Evolutionary conservation across 1,139 yeast species (phyloP).

Genomic region (Nakaseomyces delphensis): DNA sequence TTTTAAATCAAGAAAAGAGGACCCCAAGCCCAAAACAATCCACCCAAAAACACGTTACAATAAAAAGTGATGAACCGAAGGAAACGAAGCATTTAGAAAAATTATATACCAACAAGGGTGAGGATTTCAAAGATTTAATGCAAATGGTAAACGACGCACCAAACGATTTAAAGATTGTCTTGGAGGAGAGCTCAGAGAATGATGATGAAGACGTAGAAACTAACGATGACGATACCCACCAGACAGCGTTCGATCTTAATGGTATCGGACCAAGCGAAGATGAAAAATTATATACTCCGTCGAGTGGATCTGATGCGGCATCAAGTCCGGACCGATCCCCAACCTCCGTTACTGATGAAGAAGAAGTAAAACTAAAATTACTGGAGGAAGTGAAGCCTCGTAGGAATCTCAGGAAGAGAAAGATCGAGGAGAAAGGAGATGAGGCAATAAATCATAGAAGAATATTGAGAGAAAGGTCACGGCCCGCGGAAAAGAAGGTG

Average conservation of each 20-base stretch:
- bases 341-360: background rate
- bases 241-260: slow-evolving; percentile 8
- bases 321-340: background rate
- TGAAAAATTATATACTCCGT: slow-evolving; percentile 8
- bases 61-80: slow-evolving; percentile 8
- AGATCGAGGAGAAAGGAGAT: background rate
- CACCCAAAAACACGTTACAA: slow-evolving; percentile 9
- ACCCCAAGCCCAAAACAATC: slow-evolving; percentile 10
- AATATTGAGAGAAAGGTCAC: slow-evolving; percentile 9
- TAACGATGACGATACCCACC: slow-evolving; percentile 9
- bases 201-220: slow-evolving; percentile 12
- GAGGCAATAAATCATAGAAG: background rate
- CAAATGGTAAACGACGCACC: slow-evolving; percentile 30
- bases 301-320: slow-evolving; percentile 1
- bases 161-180: slow-evolving; percentile 22
- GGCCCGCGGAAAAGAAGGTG: slow-evolving; percentile 23
- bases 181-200: slow-evolving; percentile 10
- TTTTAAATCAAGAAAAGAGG: slow-evolving; percentile 17
- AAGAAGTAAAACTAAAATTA: slow-evolving; percentile 6
- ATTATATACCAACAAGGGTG: slow-evolving; percentile 19
- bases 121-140: slow-evolving; percentile 30
- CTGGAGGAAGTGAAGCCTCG: background rate
- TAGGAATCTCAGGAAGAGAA: slow-evolving; percentile 6
- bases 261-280: slow-evolving; percentile 7
- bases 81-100: slow-evolving; percentile 21